These are phyloP conservation scores for Chlamydomonas incerta DNA, from an alignment of 139 green algal genomes.

Conservation along the genomic window DNA sequence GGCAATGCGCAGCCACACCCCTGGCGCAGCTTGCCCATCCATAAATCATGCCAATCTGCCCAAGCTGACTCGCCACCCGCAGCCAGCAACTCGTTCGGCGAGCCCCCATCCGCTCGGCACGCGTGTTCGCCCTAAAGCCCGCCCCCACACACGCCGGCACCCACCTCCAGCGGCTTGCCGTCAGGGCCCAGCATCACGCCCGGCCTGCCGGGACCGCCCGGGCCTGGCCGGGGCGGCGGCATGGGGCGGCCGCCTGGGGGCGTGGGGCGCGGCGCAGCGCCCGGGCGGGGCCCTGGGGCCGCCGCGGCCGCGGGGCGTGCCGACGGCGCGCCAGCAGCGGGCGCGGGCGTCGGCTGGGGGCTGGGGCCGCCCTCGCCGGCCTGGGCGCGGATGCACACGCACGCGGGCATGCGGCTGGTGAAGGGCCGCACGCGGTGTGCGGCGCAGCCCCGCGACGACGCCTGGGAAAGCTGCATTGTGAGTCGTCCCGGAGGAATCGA, in stretches of 20 bases:
- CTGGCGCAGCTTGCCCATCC: too few relatives aligned
- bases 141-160: neutral
- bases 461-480: neutral
- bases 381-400: neutral
- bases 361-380: neutral
- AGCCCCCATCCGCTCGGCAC: too few relatives aligned
- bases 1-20: too few relatives aligned
- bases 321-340: neutral
- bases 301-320: neutral
- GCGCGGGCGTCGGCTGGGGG: neutral
- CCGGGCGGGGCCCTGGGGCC: neutral
- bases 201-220: neutral
- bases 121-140: too few relatives aligned
- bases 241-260: neutral
- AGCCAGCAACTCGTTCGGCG: too few relatives aligned
- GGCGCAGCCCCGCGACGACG: neutral
- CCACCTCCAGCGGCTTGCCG: constrained; percentile 55
- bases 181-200: constrained; percentile 56
- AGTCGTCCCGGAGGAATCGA: neutral
- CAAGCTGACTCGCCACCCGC: too few relatives aligned
- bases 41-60: too few relatives aligned
- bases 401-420: neutral
- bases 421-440: neutral
- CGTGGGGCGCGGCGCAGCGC: neutral
- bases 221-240: neutral